Conservation (phyloP, 495 filamentous ascomycete species). For the Tuber indicum region DNA sequence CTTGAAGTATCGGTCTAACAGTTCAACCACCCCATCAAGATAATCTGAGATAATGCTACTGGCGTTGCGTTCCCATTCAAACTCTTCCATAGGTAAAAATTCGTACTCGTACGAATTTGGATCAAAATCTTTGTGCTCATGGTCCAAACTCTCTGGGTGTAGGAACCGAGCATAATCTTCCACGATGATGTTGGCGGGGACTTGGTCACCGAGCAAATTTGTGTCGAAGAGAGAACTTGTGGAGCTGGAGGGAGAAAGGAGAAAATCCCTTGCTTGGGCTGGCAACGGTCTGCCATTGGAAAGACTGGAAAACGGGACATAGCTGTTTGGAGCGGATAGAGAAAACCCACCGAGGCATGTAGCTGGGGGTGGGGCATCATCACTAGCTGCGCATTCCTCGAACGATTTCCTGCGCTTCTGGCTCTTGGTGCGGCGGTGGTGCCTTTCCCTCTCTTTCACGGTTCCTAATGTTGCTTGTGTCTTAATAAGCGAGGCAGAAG, state of each 20-base stretch:
- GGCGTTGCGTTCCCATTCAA: conserved; percentile 36
- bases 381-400: conserved; percentile 33
- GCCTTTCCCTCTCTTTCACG: conserved; percentile 11
- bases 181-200: conserved; percentile 29
- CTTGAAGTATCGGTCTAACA: conserved; percentile 30
- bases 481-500: conserved; percentile 9
- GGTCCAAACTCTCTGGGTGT: conserved; percentile 17
- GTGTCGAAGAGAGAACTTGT: conserved; percentile 35
- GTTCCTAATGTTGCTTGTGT: conserved; percentile 10
- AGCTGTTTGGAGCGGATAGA: conserved; percentile 33
- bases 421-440: conserved; percentile 31
- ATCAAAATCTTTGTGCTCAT: conserved; percentile 31
- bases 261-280: conserved; percentile 21
- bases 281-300: conserved; percentile 22
- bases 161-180: conserved; percentile 31
- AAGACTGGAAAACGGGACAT: conserved; percentile 32
- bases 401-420: conserved; percentile 35
- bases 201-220: conserved; percentile 28
- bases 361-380: conserved; percentile 33
- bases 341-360: conserved; percentile 25
- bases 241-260: conserved; percentile 33
- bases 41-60: conserved; percentile 37
- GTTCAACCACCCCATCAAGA: conserved; percentile 31
- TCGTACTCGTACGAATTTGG: conserved; percentile 31
- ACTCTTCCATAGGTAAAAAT: conserved; percentile 34